These are phyloP conservation scores for Kuraishia cidri DNA, from an alignment of 805 yeast genomes.

Conservation along the genomic window DNA sequence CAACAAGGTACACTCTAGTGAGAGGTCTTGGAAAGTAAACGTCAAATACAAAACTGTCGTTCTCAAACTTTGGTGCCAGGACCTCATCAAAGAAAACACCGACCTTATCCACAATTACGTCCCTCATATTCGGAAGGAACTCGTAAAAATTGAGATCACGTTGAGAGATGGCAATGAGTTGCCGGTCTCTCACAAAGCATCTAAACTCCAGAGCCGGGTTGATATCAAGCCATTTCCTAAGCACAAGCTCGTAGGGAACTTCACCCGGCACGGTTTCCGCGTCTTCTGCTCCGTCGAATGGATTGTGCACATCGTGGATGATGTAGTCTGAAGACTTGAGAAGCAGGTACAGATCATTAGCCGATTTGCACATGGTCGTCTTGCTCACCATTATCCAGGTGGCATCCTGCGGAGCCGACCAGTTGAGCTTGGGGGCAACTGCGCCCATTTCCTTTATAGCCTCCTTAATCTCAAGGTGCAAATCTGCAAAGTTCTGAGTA, in stretches of 20 bases:
- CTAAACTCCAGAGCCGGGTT: slow-evolving; percentile 92
- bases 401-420: slow-evolving; percentile 97
- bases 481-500: slow-evolving; percentile 39
- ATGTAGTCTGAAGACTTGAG: slow-evolving; percentile 84
- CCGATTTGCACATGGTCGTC: slow-evolving; percentile 59
- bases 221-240: slow-evolving; percentile 75
- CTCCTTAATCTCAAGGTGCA: slow-evolving; percentile 44
- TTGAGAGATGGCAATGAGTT: slow-evolving; percentile 70
- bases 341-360: slow-evolving; percentile 71
- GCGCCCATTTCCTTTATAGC: slow-evolving; percentile 42
- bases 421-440: slow-evolving; percentile 84
- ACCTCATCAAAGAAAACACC: slow-evolving; percentile 44
- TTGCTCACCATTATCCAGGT: slow-evolving; percentile 83
- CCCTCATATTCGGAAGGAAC: slow-evolving; percentile 47
- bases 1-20: slow-evolving; percentile 59
- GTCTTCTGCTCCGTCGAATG: slow-evolving; percentile 42
- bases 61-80: slow-evolving; percentile 40
- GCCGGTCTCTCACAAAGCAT: slow-evolving; percentile 60
- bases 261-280: slow-evolving; percentile 9
- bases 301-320: slow-evolving; percentile 72
- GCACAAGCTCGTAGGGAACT: slow-evolving; percentile 51
- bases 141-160: slow-evolving; percentile 81
- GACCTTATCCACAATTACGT: slow-evolving; percentile 36
- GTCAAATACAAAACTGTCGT: slow-evolving; percentile 60
- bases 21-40: slow-evolving; percentile 76